phyloP scores from a whole-genome alignment of 306 rosid genomes.

The Clitoria ternatea region DNA sequence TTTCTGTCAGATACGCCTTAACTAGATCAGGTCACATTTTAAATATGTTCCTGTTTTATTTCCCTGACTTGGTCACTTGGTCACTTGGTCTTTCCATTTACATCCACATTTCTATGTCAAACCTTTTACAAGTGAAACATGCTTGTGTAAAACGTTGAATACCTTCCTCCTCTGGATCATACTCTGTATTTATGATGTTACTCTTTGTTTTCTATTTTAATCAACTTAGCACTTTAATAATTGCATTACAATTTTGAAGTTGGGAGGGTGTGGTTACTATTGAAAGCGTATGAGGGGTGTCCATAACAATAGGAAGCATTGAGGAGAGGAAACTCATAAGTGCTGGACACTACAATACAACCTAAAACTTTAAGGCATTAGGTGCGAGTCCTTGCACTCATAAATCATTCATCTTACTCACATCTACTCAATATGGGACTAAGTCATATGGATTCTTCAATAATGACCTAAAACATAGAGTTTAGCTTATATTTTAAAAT shows the following conservation, averaged over 20 bases:
- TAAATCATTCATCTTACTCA: too few species aligned
- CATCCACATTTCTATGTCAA: background rate
- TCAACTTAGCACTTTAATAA: background rate
- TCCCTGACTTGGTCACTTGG: constrained; percentile 8
- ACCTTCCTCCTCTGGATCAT: background rate
- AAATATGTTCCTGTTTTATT: background rate
- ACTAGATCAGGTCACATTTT: constrained; percentile 20
- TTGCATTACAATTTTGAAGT: background rate
- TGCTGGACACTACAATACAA: too few species aligned
- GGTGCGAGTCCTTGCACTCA: too few species aligned
- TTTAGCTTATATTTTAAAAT: background rate
- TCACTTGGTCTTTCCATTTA: background rate
- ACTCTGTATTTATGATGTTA: background rate
- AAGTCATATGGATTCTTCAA: too few species aligned
- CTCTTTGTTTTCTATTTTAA: background rate
- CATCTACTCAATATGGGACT: too few species aligned
- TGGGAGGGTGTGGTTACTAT: too few species aligned
- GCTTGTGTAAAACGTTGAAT: background rate
- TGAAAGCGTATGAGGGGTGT: too few species aligned
- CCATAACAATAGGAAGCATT: too few species aligned
- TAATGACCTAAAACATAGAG: too few species aligned
- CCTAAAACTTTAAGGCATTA: too few species aligned
- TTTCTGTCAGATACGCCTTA: constrained; percentile 11
- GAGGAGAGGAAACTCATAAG: too few species aligned
- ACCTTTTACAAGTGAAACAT: background rate